Conservation (phyloP, 1,139 yeast species). For the Magnusiomyces ingens region DNA sequence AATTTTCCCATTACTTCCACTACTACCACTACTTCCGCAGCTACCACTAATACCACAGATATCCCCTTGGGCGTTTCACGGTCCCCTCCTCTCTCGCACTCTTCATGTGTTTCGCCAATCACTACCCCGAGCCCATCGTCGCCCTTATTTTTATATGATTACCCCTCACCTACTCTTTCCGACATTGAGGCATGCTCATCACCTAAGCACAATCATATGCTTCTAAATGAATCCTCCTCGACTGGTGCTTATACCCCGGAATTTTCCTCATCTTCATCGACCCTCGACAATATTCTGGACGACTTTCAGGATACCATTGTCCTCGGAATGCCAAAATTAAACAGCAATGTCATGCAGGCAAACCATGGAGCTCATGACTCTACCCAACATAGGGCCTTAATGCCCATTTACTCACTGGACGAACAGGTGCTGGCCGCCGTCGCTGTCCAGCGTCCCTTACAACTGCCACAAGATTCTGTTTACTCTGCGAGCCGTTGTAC, state of each 20-base stretch:
- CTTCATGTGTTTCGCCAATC: background rate
- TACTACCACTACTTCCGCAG: too few species aligned
- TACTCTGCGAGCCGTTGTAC: too few species aligned
- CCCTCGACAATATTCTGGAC: constrained; percentile 6
- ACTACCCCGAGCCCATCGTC: background rate
- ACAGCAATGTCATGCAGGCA: too few species aligned
- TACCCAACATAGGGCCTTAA: too few species aligned
- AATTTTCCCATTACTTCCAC: too few species aligned
- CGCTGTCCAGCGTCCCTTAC: too few species aligned
- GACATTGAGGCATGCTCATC: background rate
- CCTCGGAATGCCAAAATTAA: too few species aligned
- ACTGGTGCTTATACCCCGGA: background rate
- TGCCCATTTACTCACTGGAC: too few species aligned
- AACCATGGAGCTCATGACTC: too few species aligned
- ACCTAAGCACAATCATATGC: background rate
- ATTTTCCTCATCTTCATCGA: constrained; percentile 2
- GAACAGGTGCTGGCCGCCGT: too few species aligned
- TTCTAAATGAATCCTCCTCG: background rate
- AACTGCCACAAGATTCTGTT: too few species aligned
- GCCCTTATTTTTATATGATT: background rate
- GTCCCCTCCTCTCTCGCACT: background rate
- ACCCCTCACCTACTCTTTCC: constrained; percentile 4
- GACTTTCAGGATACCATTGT: background rate
- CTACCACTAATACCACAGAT: background rate
- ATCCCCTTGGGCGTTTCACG: background rate